Evolutionary conservation across 2,329 filamentous ascomycete species (phyloP), one percentile per base, ranked within the genome.

Genomic region (Neopestalotiopsis clavispora): DNA sequence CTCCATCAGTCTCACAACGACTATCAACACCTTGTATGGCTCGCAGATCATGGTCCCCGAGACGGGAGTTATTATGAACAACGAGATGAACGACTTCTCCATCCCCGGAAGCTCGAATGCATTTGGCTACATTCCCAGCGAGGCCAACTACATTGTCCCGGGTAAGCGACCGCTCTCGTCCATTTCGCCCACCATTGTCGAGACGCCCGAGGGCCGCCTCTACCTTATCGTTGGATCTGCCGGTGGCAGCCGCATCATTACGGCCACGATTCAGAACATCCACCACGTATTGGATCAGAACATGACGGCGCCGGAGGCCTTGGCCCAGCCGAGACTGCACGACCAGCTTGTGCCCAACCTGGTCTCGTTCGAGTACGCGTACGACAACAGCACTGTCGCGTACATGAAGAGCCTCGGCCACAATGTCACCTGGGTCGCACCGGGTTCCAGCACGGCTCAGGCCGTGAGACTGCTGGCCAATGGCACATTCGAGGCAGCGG

Each of bases 201-300:
- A 95, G 74, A 85, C 89, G 34, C 80, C 87, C 1, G 90, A 94
- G 68, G 88, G 90, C 0, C 86, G 84, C 2, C 84, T 97, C 0
- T 93, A 91, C 76, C 87, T 95, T 69, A 85, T 91, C 20, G 89
- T 92, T 0, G 94, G 94, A 3, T 89, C 93, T 0, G 94, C 94
- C 0, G 95, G 95, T 1, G 95, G 95, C 0, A 94, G 91, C 57
- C 86, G 93, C 3, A 97, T 97, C 78, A 95, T 94, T 75, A 97
- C 94, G 0, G 84, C 93, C 0, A 95, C 92, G 0, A 86, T 94
- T n/a, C 94, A 96, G 79, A 91, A 90, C 68, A 82, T 94, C 4
- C 90, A 93, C 75, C 87, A 94, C 73, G 86, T 94, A 0, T 81
- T 98, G 0, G 94, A 97, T 72, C 86, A 87, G 45, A 80, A 80